Conservation (phyloP, 2,329 filamentous ascomycete genomes). For the Trichoderma guizhouense region DNA sequence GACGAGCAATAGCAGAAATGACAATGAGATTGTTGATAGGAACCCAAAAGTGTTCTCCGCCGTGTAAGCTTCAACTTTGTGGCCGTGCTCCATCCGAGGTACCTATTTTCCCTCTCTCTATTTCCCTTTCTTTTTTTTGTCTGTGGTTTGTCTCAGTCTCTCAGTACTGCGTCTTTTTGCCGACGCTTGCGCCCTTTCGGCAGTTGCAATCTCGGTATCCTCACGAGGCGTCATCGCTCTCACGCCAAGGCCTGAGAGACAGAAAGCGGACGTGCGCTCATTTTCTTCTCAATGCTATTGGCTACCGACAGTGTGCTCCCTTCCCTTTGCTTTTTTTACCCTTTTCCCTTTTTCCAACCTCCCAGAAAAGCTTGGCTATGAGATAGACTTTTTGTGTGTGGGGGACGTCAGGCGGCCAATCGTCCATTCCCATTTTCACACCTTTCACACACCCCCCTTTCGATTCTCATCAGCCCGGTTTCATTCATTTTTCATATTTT, state of each 20-base stretch:
- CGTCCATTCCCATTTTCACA: not conserved
- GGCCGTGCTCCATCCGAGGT: not conserved
- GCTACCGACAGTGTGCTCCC: not conserved
- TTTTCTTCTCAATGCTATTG: not conserved
- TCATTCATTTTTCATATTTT: not conserved
- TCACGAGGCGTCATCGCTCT: not conserved
- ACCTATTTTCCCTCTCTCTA: not conserved
- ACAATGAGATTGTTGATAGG: not conserved
- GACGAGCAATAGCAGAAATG: not conserved
- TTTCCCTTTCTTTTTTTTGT: not conserved
- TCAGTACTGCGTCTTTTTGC: not conserved
- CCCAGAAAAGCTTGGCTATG: not conserved
- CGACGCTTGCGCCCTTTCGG: not conserved
- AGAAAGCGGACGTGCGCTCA: not conserved
- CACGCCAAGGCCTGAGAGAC: not conserved
- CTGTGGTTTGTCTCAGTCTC: no score
- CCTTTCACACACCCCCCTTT: not conserved
- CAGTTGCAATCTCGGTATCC: not conserved
- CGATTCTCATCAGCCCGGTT: not conserved
- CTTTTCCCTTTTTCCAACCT: not conserved
- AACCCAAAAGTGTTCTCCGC: not conserved
- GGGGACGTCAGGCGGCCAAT: not conserved
- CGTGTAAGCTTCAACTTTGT: not conserved
- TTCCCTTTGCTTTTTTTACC: not conserved
- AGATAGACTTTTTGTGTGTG: constrained; percentile 6